Evolutionary conservation across 2,329 filamentous ascomycete genomes (phyloP).

Genomic region (Fusarium sp.): DNA sequence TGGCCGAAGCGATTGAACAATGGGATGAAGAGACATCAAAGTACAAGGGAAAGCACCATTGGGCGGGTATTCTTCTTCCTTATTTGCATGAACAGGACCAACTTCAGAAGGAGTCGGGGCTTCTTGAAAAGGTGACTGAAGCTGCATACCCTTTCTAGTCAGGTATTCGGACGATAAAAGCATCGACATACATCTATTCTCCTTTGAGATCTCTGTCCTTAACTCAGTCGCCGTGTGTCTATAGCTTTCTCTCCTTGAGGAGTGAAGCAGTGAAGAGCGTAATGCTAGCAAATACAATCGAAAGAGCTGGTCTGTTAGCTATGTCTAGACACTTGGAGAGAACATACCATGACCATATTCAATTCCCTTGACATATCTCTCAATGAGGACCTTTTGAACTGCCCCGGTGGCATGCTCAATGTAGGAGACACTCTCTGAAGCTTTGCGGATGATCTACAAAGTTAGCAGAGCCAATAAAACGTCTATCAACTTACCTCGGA

Average conservation of each 20-base stretch:
- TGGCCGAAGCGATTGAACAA: constrained; percentile 29
- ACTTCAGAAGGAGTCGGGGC: constrained; percentile 8
- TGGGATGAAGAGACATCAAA: constrained; percentile 28
- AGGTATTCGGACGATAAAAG: too few species aligned
- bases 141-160: constrained; percentile 22
- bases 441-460: constrained; percentile 27
- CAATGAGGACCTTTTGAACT: constrained; percentile 13
- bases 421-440: constrained; percentile 32
- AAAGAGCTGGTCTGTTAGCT: constrained; percentile 1
- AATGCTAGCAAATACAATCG: not conserved
- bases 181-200: too few species aligned
- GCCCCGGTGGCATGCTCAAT: constrained; percentile 31
- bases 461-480: not conserved
- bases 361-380: constrained; percentile 32
- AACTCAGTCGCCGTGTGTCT: not conserved
- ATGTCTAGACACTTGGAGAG: rapidly evolving
- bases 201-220: too few species aligned
- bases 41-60: constrained; percentile 35
- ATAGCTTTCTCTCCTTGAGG: constrained; percentile 7
- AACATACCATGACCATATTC: constrained; percentile 32
- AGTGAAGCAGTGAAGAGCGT: not conserved
- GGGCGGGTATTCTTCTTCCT: constrained; percentile 24
- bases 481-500: constrained; percentile 12
- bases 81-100: constrained; percentile 28
- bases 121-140: constrained; percentile 19